Conservation (phyloP, 768 basidiomycete species). For the Kwoniella mangroviensis region DNA sequence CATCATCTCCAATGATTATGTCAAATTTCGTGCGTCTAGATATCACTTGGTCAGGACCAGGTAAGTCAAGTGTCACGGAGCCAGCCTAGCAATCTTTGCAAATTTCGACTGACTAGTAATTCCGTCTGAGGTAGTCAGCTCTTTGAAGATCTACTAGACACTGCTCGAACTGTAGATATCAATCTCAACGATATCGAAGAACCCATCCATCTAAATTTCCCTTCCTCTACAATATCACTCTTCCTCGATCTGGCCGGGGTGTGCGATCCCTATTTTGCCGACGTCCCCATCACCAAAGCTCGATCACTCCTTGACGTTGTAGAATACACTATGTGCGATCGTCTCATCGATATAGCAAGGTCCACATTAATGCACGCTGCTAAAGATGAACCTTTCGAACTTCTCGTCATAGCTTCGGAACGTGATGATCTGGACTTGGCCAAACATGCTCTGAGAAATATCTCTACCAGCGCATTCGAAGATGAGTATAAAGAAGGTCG, state of each 20-base stretch:
- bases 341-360: constrained; percentile 5
- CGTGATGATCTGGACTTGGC: constrained; percentile 4
- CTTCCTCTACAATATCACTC: not conserved
- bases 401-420: constrained; percentile 14
- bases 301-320: not conserved
- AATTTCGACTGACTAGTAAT: not conserved
- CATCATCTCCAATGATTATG: constrained; percentile 13
- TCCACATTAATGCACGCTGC: not conserved
- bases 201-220: constrained; percentile 5
- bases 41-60: constrained; percentile 8
- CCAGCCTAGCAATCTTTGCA: not conserved
- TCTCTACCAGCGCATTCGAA: not conserved
- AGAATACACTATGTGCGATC: constrained; percentile 7
- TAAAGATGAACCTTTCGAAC: constrained; percentile 8
- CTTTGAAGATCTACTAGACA: constrained; percentile 7
- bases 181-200: not conserved
- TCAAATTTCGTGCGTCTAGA: constrained; percentile 12
- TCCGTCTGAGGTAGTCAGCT: not conserved
- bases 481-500: not conserved
- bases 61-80: not conserved
- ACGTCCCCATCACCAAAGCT: not conserved
- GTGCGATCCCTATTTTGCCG: not conserved
- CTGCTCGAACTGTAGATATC: not conserved
- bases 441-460: constrained; percentile 1
- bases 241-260: constrained; percentile 11